Base-by-base conservation (phyloP, 1,139 yeast genomes). In the Kluyveromyces sp. region DNA sequence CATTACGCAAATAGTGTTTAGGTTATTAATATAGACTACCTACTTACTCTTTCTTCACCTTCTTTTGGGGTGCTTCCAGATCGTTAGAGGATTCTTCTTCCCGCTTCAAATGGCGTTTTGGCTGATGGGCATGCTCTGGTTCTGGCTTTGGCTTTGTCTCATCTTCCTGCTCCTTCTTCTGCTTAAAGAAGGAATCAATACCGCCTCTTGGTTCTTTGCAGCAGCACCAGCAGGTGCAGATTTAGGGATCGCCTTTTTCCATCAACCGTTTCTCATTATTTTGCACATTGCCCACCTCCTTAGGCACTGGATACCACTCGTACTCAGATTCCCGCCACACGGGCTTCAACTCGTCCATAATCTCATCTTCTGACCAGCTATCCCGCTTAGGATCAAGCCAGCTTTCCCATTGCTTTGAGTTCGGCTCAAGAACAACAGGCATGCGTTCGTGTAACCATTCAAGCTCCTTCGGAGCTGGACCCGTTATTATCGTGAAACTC, bases 401-500 rank as follows among this genome's bases (percentile, higher is more conserved):
- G 4, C 63, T 60, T 10, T 72, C 61, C 78, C 90, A 81, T 32
- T 70, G 76, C 25, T 66, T 53, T 0, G 81, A 67, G 1, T 75
- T 78, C 0, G 89, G 87, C 32, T 68, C 71, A 4, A 88, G 50
- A 34, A 87, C 73, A 2, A 85, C 70, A 0, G 97, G 97, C 77
- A 86, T 87, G 29, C 97, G 69, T 1, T 69, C 63, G 60, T 89
- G 97, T 4, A 89, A 65, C 87, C 90, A 83, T 38, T 71, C 66
- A 48, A 88, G 56, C 48, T 75, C 75, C 34, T 73, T 64, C 0
- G 78, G 73, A 0, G 95, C 92, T 0, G 79, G 76, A 0, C 83
- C 83, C 0, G 97, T 89, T 3, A 87, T 71, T 1, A 89, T 77
- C 0, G 96, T 80, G 56, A 77, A 89, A 0, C 84, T 74, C 29